Conservation (phyloP, 1,284 basidiomycete species). For the Gomphus bonarii region DNA sequence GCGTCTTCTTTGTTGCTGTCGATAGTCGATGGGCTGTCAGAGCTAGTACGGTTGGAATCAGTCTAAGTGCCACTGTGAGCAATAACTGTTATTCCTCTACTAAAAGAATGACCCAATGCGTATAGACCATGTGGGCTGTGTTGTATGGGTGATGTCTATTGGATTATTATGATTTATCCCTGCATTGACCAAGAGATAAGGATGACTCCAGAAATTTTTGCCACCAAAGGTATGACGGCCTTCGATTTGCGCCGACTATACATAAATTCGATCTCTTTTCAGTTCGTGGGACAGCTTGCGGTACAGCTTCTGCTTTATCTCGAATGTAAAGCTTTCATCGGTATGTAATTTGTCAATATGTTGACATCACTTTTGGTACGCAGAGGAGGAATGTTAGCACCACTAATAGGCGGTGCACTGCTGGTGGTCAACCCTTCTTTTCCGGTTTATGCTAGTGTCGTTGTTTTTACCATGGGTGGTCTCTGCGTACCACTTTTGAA, state of each 20-base stretch:
- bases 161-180: background rate
- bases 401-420: constrained; percentile 75
- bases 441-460: constrained; percentile 72
- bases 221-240: constrained; percentile 48
- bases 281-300: constrained; percentile 86
- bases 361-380: background rate
- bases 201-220: constrained; percentile 89
- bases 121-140: constrained; percentile 82
- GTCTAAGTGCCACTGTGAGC: constrained; percentile 68
- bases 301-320: constrained; percentile 83
- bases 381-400: constrained; percentile 87
- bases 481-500: constrained; percentile 54
- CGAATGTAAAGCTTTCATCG: constrained; percentile 53
- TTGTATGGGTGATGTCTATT: constrained; percentile 51
- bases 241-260: background rate
- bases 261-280: background rate
- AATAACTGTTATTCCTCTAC: background rate
- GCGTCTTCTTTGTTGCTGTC: constrained; percentile 62
- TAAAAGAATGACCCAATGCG: background rate
- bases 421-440: constrained; percentile 62
- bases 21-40: constrained; percentile 55
- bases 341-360: constrained; percentile 3
- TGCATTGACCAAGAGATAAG: constrained; percentile 25
- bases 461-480: constrained; percentile 60
- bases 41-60: constrained; percentile 73